phyloP scores from a whole-genome alignment of 495 filamentous ascomycete species.

The Aspergillus incahuasiensis region DNA sequence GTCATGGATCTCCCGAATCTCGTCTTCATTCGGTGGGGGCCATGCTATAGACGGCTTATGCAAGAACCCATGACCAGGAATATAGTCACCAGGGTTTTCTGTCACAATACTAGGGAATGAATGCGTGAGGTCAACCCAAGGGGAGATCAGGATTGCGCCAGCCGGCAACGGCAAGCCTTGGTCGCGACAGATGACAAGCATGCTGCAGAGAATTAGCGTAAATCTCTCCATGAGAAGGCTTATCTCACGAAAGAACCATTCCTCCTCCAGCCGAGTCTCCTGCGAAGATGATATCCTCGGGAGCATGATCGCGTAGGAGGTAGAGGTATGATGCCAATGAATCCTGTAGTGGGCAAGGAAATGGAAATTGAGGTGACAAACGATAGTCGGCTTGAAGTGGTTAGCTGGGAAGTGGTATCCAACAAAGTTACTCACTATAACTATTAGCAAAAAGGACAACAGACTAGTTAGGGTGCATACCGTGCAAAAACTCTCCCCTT shows the following conservation, averaged over 20 bases:
- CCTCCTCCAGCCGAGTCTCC: constrained; percentile 91
- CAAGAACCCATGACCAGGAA: constrained; percentile 79
- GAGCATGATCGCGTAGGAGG: constrained; percentile 66
- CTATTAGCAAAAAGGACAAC: too few relatives aligned
- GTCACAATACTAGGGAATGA: constrained; percentile 83
- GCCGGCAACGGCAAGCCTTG: constrained; percentile 76
- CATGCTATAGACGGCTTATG: constrained; percentile 78
- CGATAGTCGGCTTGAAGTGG: constrained; percentile 61
- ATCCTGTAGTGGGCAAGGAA: constrained; percentile 86
- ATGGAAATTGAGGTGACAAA: constrained; percentile 88
- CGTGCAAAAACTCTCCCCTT: constrained; percentile 83
- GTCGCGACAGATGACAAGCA: constrained; percentile 79
- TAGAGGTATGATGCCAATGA: constrained; percentile 83
- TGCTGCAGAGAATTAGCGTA: constrained; percentile 33
- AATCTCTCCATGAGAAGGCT: neutral
- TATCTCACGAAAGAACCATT: constrained; percentile 63
- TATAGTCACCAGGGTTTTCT: constrained; percentile 75
- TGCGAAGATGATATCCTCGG: constrained; percentile 73
- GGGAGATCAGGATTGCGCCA: constrained; percentile 83
- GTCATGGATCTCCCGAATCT: constrained; percentile 46
- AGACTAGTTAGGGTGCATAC: constrained; percentile 18
- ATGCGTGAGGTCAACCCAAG: constrained; percentile 92
- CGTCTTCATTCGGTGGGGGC: constrained; percentile 85
- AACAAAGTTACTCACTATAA: neutral
- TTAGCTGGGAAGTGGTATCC: neutral